These are phyloP conservation scores for Suillus tomentosus DNA, from an alignment of 768 basidiomycete genomes.

Conservation along the genomic window DNA sequence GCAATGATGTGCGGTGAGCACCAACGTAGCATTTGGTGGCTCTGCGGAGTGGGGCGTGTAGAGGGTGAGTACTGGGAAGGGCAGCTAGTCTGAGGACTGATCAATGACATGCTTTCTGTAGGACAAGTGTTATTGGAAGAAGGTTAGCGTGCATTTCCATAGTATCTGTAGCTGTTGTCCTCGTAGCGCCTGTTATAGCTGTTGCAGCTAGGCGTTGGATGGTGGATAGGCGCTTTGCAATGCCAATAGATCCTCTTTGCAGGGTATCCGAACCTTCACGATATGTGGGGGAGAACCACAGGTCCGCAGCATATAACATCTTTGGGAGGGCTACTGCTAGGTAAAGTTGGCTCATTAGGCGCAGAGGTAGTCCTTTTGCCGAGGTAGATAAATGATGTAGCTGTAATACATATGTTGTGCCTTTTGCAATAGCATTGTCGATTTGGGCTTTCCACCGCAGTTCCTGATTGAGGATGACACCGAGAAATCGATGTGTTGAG, in stretches of 20 bases:
- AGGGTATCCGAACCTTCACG: no score
- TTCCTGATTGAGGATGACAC: background rate
- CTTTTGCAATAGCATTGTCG: background rate
- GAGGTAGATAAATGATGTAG: background rate
- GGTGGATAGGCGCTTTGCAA: fast-evolving
- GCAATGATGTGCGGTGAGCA: background rate
- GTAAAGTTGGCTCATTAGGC: background rate
- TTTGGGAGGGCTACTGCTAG: background rate
- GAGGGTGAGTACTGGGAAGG: background rate
- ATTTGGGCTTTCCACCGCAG: background rate
- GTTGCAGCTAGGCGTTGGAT: fast-evolving
- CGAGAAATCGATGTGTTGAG: background rate
- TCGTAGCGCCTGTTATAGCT: background rate
- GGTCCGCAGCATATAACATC: background rate
- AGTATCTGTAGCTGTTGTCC: fast-evolving
- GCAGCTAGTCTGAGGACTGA: background rate
- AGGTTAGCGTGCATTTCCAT: background rate
- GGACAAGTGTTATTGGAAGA: background rate
- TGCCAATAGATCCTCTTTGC: no score
- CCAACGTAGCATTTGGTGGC: background rate
- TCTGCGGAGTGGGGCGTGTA: background rate
- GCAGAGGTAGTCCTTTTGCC: background rate
- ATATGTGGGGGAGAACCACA: background rate
- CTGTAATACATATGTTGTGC: background rate
- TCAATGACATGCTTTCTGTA: background rate